Conservation (phyloP, 75 land plant genomes). For the Picea glauca region DNA sequence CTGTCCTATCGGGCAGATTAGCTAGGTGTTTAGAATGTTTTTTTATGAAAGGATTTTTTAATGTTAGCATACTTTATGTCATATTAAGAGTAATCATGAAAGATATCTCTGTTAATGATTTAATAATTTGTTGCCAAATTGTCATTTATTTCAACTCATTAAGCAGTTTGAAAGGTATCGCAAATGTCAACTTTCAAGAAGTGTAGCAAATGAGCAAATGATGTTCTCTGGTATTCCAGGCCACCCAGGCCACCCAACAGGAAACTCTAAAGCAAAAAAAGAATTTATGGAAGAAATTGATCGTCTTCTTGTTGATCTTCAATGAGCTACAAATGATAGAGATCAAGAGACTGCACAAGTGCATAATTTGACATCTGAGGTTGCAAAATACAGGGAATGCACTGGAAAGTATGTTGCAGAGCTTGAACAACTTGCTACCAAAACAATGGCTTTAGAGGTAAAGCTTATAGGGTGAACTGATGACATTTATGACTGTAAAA, state of each 20-base stretch:
- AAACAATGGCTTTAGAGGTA: slow-evolving; percentile 43
- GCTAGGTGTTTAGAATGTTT: no score
- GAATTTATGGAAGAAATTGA: slow-evolving; percentile 23
- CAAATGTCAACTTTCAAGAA: not conserved
- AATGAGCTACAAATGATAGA: slow-evolving; percentile 22
- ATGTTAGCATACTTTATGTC: no score
- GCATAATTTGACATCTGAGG: slow-evolving; percentile 31
- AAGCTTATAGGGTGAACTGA: not conserved
- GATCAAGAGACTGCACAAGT: slow-evolving; percentile 25
- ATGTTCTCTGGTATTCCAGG: slow-evolving; percentile 15
- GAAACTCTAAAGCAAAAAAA: slow-evolving; percentile 23
- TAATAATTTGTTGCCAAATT: no score
- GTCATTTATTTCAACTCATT: not conserved
- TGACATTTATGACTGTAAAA: not conserved
- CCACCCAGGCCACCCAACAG: slow-evolving; percentile 10
- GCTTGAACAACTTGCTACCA: slow-evolving; percentile 29
- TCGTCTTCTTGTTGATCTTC: slow-evolving; percentile 33
- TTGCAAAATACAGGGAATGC: slow-evolving; percentile 33
- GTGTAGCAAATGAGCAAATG: not conserved
- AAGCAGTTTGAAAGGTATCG: not conserved
- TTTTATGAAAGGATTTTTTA: no score
- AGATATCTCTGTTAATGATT: no score
- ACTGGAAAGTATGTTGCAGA: slow-evolving; percentile 46
- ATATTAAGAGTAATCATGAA: no score
- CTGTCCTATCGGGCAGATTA: no score